phyloP scores from a whole-genome alignment of 495 filamentous ascomycete species.

The Glarea lozoyensis region DNA sequence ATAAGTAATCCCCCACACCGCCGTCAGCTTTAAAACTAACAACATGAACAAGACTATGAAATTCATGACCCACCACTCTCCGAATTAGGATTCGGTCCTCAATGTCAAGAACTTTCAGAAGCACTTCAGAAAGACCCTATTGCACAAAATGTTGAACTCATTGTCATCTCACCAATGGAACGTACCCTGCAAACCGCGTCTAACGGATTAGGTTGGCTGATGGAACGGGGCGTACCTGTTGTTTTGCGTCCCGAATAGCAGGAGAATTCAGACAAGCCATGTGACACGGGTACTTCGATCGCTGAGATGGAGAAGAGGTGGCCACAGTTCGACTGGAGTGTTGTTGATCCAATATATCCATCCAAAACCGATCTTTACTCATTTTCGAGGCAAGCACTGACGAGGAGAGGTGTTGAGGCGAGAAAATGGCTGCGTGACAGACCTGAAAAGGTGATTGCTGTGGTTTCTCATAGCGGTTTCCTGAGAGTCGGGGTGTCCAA shows the following conservation, averaged over 20 bases:
- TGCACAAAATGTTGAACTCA: conserved; percentile 41
- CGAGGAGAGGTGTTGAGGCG: conserved; percentile 35
- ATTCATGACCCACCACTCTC: conserved; percentile 48
- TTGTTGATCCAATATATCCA: conserved; percentile 45
- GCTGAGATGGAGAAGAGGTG: conserved; percentile 34
- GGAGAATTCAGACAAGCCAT: conserved; percentile 49
- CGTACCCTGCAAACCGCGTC: conserved; percentile 49
- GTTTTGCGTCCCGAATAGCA: conserved; percentile 45
- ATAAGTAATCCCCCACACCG: conserved; percentile 13
- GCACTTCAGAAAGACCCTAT: conserved; percentile 35
- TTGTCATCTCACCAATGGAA: conserved; percentile 49
- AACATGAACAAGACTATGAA: conserved; percentile 33
- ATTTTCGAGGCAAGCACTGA: conserved; percentile 35
- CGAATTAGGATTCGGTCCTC: conserved; percentile 36
- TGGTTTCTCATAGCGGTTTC: conserved; percentile 53
- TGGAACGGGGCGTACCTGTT: conserved; percentile 41
- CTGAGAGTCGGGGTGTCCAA: conserved; percentile 36
- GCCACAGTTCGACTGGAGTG: conserved; percentile 42
- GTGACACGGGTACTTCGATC: conserved; percentile 44
- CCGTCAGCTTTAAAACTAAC: conserved; percentile 7
- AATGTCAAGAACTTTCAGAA: conserved; percentile 39
- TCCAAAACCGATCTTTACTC: conserved; percentile 46
- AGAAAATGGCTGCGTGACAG: conserved; percentile 39
- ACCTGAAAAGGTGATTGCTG: conserved; percentile 51
- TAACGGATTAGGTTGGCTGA: conserved; percentile 39